Conservation (phyloP, 805 yeast genomes). For the Blastobotrys terrestris region DNA sequence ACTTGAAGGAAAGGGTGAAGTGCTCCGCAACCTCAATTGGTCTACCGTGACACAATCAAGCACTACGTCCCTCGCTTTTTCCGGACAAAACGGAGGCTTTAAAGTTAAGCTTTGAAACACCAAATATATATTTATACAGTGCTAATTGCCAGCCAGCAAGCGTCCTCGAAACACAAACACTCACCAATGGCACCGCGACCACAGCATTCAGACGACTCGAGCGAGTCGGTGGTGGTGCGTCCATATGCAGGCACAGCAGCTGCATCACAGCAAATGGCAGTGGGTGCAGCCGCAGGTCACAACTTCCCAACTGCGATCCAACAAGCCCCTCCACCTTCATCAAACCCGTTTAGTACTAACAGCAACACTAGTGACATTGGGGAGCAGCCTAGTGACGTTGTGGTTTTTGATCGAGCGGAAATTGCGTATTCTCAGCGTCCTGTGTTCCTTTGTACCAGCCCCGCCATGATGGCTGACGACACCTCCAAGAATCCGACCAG, state of each 20-base stretch:
- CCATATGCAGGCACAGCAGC: not conserved
- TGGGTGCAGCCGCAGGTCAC: not conserved
- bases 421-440: not conserved
- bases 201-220: not conserved
- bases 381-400: not conserved
- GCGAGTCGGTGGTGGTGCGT: not conserved
- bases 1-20: no score
- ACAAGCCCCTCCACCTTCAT: not conserved
- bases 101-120: not conserved
- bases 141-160: not conserved
- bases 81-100: no score
- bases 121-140: not conserved
- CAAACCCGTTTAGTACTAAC: not conserved
- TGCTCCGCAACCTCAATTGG: no score
- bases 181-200: not conserved
- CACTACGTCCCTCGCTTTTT: no score
- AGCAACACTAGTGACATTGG: not conserved
- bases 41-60: no score
- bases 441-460: not conserved
- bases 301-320: not conserved
- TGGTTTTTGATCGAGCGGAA: not conserved
- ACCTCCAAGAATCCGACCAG: not conserved
- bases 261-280: not conserved
- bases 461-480: not conserved
- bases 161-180: not conserved